Evolutionary conservation across 495 filamentous ascomycete species (phyloP), one percentile per base, ranked within the genome.

Genomic region (Letharia lupina): DNA sequence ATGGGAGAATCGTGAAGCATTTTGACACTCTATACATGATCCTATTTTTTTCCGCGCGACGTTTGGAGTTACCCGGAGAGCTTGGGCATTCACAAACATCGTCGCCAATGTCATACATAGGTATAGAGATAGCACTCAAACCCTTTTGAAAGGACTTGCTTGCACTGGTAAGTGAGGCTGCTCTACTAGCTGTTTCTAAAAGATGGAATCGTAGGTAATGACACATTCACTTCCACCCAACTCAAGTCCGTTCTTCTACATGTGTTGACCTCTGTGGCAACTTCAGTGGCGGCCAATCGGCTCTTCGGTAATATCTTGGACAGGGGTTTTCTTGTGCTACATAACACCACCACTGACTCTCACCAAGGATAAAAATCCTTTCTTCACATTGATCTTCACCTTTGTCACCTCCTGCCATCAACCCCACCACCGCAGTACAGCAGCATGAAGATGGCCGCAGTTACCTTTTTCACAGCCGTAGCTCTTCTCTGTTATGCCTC

Each of bases 271-370:
- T 4, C 20, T 23, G 15, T 23, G 20, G 9, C 11, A 1, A 54
- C 10, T 54, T 13, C 52, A 56, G 52, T 35, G 31, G 52, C 52
- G 52, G 10, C 52, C 52, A 56, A 56, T 56, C 52, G 52, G 52
- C 52, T 56, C 13, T 52, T 4, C 13, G 52, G 31, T 56, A 8
- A 0, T 16, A 33, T 8, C n/a, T 18, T 50, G n/a, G n/a, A 20
- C 16, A 52, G 23, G n/a, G 1, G 10, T 52, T 7, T 5, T n/a
- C n/a, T 52, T 52, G 48, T 52, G 13, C 23, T 10, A 42, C 40
- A 28, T 1, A 28, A 28, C n/a, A 50, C 47, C n/a, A 23, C 4
- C 47, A 50, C 47, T 47, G 13, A 11, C 44, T n/a, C 4, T 47
- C n/a, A 52, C 48, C 6, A 15, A 28, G n/a, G 18, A 11, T 47